Evolutionary conservation across 805 yeast species (phyloP), one percentile per base, ranked within the genome.

Genomic region (Cyberlindnera veronae): DNA sequence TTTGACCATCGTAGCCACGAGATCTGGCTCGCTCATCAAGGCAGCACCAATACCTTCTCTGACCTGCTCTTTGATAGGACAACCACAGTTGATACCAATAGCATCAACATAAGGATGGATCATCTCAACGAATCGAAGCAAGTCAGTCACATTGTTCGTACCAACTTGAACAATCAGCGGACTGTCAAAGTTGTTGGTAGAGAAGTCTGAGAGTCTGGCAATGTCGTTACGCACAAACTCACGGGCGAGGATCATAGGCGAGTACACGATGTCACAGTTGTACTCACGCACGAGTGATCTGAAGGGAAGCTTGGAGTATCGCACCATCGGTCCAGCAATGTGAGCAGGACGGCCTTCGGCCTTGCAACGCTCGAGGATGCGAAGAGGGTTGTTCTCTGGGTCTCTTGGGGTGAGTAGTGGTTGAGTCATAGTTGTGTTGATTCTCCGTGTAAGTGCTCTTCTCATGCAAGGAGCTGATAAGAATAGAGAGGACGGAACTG

Each of bases 21-120:
- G 66, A 27, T 86, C 89, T 2, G 90, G 84, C 47, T 85, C 81
- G 20, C 81, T 70, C 86, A 93, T 90, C 41, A 93, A 69, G 0
- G 97, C 97, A 2, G 97, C 96, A 5, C 99, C 99, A 13, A 93
- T 90, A 18, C 98, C 99, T 60, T 89, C 96, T 32, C 95, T 71
- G 12, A 87, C 85, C 61, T 93, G 98, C 49, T 91, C 98, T 47
- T 82, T 84, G 37, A 93, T 89, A 1, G 99, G 99, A 64, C 99
- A 93, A 0, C 99, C 99, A 63, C 98, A 93, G 67, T 93, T 93
- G 42, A 93, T 71, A 0, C 98, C 97, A 30, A 93, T 79, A 0
- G 95, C 99, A 63, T 91, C 97, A 34, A 86, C 90, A 57, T 78
- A 87, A 0, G 96, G 96, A 42, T 76, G 76, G n/a, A 90, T 78